Conservation (phyloP, 2,329 filamentous ascomycete genomes). For the Neofusicoccum umdonicola region DNA sequence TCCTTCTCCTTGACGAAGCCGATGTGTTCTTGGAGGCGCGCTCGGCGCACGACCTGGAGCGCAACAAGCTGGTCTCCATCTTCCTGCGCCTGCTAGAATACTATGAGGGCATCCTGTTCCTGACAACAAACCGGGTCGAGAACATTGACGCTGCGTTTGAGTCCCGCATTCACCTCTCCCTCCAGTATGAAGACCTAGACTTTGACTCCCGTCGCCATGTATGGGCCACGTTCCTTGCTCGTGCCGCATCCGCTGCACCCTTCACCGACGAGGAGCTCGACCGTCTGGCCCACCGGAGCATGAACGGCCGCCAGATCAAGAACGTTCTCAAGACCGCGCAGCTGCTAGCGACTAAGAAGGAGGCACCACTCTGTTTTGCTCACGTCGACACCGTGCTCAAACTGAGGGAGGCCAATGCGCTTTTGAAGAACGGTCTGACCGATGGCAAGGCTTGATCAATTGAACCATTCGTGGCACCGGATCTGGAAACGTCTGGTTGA, state of each 20-base stretch:
- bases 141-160: conserved; percentile 31
- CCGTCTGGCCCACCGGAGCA: conserved; percentile 13
- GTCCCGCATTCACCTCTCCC: conserved; percentile 27
- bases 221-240: conserved; percentile 19
- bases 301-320: conserved; percentile 25
- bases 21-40: conserved; percentile 37
- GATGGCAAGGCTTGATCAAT: not conserved
- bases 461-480: too few relatives aligned
- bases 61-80: conserved; percentile 30
- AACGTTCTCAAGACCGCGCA: conserved; percentile 23
- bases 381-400: conserved; percentile 21
- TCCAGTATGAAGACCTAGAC: conserved; percentile 25
- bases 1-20: conserved; percentile 53
- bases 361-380: conserved; percentile 16
- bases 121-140: conserved; percentile 32
- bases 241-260: not conserved
- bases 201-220: conserved; percentile 19
- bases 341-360: conserved; percentile 21
- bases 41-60: conserved; percentile 27
- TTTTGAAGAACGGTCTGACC: not conserved
- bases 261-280: conserved; percentile 18
- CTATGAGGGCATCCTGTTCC: conserved; percentile 33
- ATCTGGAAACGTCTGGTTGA: too few relatives aligned
- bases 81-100: conserved; percentile 43
- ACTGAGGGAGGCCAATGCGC: conserved; percentile 14